A percentile compares a stretch with the other conserved stretches of the same genome.
phyloP scores from a whole-genome alignment of 2,329 filamentous ascomycete species.

The Hypomyces perniciosus region DNA sequence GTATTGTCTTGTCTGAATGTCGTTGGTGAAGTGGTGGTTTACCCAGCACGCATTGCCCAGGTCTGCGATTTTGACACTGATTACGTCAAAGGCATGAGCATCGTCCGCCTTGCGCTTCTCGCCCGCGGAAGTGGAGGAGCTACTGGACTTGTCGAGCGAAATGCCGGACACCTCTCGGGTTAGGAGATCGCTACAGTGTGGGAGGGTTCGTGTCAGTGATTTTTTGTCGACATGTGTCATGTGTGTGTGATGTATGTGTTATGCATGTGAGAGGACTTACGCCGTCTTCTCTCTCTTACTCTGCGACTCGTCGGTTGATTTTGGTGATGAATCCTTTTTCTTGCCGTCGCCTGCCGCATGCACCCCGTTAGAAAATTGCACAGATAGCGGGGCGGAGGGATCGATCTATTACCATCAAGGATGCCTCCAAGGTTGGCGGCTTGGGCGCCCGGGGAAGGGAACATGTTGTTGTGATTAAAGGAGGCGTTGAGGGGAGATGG shows the following conservation, averaged over 20 bases:
- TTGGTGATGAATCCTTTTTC: slow-evolving; percentile 42
- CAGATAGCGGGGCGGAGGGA: background rate
- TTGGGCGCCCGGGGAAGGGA: slow-evolving; percentile 56
- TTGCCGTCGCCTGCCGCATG: slow-evolving; percentile 27
- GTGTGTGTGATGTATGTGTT: background rate
- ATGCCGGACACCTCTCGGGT: slow-evolving; percentile 93
- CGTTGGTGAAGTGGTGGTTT: slow-evolving; percentile 97
- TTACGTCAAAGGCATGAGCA: slow-evolving; percentile 58
- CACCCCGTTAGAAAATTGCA: slow-evolving; percentile 12
- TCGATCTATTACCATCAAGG: slow-evolving; percentile 60
- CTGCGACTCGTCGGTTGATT: slow-evolving; percentile 57
- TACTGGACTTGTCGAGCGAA: slow-evolving; percentile 70
- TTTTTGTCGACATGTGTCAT: background rate
- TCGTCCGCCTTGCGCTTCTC: slow-evolving; percentile 62
- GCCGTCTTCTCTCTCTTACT: slow-evolving; percentile 88
- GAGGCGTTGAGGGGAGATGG: slow-evolving; percentile 90
- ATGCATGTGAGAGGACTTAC: slow-evolving; percentile 49
- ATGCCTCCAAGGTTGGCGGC: slow-evolving; percentile 73
- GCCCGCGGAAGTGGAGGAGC: slow-evolving; percentile 44
- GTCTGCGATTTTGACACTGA: slow-evolving; percentile 98
- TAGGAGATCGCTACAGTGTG: slow-evolving; percentile 63
- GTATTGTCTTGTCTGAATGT: slow-evolving; percentile 97
- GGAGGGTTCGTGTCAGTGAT: background rate
- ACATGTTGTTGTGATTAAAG: slow-evolving; percentile 76
- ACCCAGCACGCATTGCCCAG: slow-evolving; percentile 98